A percentile compares a stretch with the other conserved stretches of the same genome.
phyloP scores from a whole-genome alignment of 2,329 filamentous ascomycete genomes.

The Xylariomycetidae sp. region DNA sequence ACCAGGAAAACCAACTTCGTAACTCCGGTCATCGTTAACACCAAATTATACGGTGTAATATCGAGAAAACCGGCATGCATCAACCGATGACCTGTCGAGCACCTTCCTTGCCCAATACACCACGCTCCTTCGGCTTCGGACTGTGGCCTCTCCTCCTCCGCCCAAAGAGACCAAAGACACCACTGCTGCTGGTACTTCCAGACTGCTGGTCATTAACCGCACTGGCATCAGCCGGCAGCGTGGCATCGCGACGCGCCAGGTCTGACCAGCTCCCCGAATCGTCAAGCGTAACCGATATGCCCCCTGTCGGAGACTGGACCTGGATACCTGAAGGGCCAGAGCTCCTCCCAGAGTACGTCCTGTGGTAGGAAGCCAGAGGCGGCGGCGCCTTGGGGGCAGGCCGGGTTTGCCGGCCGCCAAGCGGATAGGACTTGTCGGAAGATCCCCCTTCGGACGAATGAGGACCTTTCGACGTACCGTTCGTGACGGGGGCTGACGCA shows the following conservation, averaged over 20 bases:
- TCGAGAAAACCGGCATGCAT: conserved; percentile 12
- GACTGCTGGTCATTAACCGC: conserved; percentile 47
- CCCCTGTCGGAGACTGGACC: conserved; percentile 73
- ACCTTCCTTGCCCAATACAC: conserved; percentile 91
- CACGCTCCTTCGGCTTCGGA: conserved; percentile 89
- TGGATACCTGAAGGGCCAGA: conserved; percentile 59
- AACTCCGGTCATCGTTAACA: too few species aligned
- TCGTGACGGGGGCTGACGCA: conserved; percentile 31
- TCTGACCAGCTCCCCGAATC: conserved; percentile 89
- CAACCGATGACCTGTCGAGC: conserved; percentile 76
- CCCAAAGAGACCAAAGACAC: conserved; percentile 85
- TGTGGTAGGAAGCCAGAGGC: conserved; percentile 41
- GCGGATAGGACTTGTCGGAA: conserved; percentile 10
- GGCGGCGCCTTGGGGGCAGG: conserved; percentile 5
- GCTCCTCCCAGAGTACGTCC: conserved; percentile 39
- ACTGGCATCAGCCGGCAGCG: conserved; percentile 63
- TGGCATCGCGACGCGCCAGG: conserved; percentile 77
- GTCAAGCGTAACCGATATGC: conserved; percentile 86
- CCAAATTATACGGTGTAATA: too few species aligned
- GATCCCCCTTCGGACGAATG: conserved; percentile 3
- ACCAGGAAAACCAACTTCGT: too few species aligned
- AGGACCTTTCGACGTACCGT: conserved; percentile 16
- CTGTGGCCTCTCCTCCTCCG: conserved; percentile 90
- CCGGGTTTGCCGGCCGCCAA: conserved; percentile 6
- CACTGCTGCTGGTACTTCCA: conserved; percentile 53